phyloP scores from a whole-genome alignment of 139 green algal genomes.

The Ettlia oleoabundans region DNA sequence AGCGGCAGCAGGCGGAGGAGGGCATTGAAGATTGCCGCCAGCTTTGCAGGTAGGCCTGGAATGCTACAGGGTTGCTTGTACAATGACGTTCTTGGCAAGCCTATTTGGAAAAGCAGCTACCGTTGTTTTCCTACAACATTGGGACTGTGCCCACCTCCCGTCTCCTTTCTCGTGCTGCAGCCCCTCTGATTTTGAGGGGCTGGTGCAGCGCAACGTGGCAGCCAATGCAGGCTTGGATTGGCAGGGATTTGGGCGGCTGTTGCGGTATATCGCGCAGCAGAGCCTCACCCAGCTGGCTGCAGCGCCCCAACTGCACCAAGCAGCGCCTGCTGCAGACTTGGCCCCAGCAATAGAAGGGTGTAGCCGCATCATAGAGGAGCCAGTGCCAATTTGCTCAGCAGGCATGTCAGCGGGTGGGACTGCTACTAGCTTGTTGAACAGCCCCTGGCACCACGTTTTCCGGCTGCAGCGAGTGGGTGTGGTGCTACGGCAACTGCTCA shows the following conservation, averaged over 20 bases:
- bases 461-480: neutral
- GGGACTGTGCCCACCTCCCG: neutral
- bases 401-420: neutral
- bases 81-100: too few relatives aligned
- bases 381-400: neutral
- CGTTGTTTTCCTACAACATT: conserved; percentile 1
- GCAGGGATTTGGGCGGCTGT: conserved; percentile 44
- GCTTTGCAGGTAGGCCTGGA: conserved; percentile 16
- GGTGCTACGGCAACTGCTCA: conserved; percentile 1
- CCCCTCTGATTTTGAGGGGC: conserved; percentile 69
- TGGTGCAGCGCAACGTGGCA: conserved; percentile 73
- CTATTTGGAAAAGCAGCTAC: too few relatives aligned
- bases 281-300: neutral
- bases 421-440: neutral
- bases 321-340: too few relatives aligned
- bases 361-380: too few relatives aligned
- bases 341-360: too few relatives aligned
- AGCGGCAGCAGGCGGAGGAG: conserved; percentile 53
- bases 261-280: conserved; percentile 25
- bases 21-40: conserved; percentile 75
- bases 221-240: conserved; percentile 67
- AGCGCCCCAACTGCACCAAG: too few relatives aligned
- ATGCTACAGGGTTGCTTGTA: neutral
- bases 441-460: conserved; percentile 3
- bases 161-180: neutral